Base-by-base conservation (phyloP, 345 rosid genomes). In the Jatropha curcas region DNA sequence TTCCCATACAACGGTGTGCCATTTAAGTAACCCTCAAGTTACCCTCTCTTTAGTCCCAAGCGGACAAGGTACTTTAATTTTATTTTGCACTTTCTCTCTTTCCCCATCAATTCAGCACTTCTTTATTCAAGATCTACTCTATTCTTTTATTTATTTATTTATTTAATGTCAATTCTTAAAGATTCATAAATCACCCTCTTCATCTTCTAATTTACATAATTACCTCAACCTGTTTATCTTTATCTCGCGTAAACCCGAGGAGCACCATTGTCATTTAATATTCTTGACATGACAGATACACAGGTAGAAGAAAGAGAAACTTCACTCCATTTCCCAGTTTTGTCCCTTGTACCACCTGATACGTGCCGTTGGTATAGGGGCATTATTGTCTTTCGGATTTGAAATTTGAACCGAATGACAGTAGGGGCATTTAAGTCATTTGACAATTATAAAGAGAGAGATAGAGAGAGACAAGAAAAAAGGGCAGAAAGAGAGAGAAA, bases 391-490 rank as follows among this genome's bases (percentile, higher is more conserved):
- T 4, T 45, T 65, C 2, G 3, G 10, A 46, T 66, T 66, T 48
- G 39, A 66, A 66, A 66, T 27, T 46, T 14, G 19, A 45, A 30
- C 57, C 0, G 50, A 50, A 30, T 9, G 43, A 17, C 59, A 67
- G 28, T 28, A n/a, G 24, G 70, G 70, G 43, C 43, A 30, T 5
- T 28, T 48, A 2, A 10, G 70, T 67, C 58, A 67, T 50, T 67
- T 50, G 70, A 19, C 3, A 48, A 48, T 52, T 33, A 68, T 68
- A 34, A 34, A 67, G 70, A 66, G 24, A 50, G 39, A 41, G 66
- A 39, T 35, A 35, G 65, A 64, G n/a, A 65, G 39, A 65, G 27
- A 66, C 5, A 20, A 53, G 7, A 45, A 4, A 27, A 27, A 27
- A 12, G 52, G 48, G 52, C 61, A 52, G 20, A 68, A 61, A 43